These are phyloP conservation scores for Ophiocordyceps robertsii DNA, from an alignment of 2,329 filamentous ascomycete species.

Conservation along the genomic window DNA sequence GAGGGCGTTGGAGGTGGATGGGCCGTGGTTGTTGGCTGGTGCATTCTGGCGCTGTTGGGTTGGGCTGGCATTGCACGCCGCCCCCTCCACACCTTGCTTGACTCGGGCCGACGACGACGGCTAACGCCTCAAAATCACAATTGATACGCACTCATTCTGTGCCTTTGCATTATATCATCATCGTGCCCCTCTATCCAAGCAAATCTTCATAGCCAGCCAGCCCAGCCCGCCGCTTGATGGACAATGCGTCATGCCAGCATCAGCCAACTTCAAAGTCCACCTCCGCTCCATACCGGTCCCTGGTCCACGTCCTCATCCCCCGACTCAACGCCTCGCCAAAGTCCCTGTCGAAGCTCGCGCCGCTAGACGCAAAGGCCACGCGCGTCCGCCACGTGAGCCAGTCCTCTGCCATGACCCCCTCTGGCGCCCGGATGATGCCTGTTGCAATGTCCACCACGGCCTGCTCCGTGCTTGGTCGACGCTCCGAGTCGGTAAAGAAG, in stretches of 20 bases:
- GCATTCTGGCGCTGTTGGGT: too few species aligned
- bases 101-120: too few species aligned
- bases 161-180: too few species aligned
- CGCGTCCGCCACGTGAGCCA: conserved; percentile 33
- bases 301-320: conserved; percentile 24
- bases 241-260: neutral
- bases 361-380: conserved; percentile 18
- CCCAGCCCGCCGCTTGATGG: too few species aligned
- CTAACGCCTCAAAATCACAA: too few species aligned
- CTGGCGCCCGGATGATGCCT: conserved; percentile 29
- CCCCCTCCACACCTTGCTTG: too few species aligned
- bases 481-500: conserved; percentile 17
- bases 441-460: conserved; percentile 27
- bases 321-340: conserved; percentile 21
- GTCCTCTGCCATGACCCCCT: conserved; percentile 26
- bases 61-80: too few species aligned
- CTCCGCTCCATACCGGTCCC: conserved; percentile 19
- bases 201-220: too few species aligned
- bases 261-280: conserved; percentile 11
- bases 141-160: too few species aligned
- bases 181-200: too few species aligned
- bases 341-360: conserved; percentile 20
- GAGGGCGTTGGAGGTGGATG: too few species aligned
- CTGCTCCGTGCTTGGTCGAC: conserved; percentile 15
- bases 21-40: too few species aligned